phyloP scores from a whole-genome alignment of 345 rosid species.

The Populus euphratica region DNA sequence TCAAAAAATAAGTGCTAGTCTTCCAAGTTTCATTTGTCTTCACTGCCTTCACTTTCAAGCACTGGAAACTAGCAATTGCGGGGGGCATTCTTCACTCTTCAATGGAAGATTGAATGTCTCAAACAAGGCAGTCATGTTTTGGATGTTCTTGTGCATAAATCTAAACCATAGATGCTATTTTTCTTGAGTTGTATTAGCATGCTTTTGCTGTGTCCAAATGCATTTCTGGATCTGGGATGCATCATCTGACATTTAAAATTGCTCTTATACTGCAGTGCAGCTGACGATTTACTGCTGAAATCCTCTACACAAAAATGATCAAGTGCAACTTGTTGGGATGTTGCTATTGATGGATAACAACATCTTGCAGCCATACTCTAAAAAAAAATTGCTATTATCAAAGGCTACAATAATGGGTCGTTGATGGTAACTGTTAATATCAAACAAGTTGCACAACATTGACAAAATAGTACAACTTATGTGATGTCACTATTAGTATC shows the following conservation, averaged over 20 bases:
- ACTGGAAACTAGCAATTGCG: not conserved
- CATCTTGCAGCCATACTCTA: too few relatives aligned
- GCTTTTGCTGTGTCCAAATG: not conserved
- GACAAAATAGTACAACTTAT: fast-evolving
- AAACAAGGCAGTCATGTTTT: not conserved
- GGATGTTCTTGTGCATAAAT: not conserved
- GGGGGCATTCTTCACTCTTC: not conserved
- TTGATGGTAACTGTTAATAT: too few relatives aligned
- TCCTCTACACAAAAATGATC: not conserved
- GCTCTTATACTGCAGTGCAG: not conserved
- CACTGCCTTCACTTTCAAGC: not conserved
- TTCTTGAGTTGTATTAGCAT: not conserved
- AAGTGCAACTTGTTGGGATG: not conserved
- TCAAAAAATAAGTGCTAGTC: not conserved
- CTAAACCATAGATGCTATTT: not conserved
- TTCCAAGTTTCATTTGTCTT: not conserved
- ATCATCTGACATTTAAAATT: not conserved
- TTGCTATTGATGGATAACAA: too few relatives aligned
- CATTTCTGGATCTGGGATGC: not conserved
- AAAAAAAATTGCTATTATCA: too few relatives aligned
- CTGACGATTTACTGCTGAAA: not conserved
- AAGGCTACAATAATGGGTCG: too few relatives aligned
- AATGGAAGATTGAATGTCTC: not conserved
- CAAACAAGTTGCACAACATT: too few relatives aligned
- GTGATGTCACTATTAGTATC: too few relatives aligned